phyloP scores from a whole-genome alignment of 805 yeast species.

The Clavispora phyllophila region DNA sequence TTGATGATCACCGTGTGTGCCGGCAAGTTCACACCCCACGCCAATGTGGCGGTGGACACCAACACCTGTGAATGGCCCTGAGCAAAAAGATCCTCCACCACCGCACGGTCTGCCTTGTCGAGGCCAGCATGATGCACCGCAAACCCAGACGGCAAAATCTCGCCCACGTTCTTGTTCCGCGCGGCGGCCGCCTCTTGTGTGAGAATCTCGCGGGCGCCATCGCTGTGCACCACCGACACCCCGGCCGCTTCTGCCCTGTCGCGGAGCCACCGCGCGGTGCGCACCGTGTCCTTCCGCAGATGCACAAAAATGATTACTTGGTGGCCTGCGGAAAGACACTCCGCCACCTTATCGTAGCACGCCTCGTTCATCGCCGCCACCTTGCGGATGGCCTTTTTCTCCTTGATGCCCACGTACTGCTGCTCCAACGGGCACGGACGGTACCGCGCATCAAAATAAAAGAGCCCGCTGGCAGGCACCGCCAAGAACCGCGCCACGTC shows the following conservation, averaged over 20 bases:
- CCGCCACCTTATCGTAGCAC: constrained; percentile 69
- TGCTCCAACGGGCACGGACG: constrained; percentile 93
- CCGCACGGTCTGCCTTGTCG: constrained; percentile 62
- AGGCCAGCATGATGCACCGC: constrained; percentile 94
- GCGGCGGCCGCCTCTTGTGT: constrained; percentile 56
- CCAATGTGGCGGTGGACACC: constrained; percentile 76
- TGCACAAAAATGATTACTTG: constrained; percentile 91
- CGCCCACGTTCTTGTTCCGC: constrained; percentile 49
- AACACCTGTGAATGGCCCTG: constrained; percentile 80
- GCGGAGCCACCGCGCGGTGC: constrained; percentile 72
- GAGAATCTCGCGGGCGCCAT: constrained; percentile 60
- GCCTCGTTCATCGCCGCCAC: constrained; percentile 84
- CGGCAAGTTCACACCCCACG: constrained; percentile 84
- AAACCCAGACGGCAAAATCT: constrained; percentile 64
- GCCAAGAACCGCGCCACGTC: constrained; percentile 82
- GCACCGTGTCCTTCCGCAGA: constrained; percentile 84
- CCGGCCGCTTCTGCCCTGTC: constrained; percentile 52
- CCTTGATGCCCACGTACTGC: constrained; percentile 83
- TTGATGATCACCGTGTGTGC: constrained; percentile 80
- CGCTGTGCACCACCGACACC: constrained; percentile 27
- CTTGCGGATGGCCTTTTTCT: constrained; percentile 71
- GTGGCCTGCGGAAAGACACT: constrained; percentile 54
- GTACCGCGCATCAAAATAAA: constrained; percentile 75
- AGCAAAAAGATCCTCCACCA: constrained; percentile 82
- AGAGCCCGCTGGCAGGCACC: constrained; percentile 56